Evolutionary conservation across 176 grass and related monocot species (phyloP).

Genomic region (Thinopyrum elongatum): DNA sequence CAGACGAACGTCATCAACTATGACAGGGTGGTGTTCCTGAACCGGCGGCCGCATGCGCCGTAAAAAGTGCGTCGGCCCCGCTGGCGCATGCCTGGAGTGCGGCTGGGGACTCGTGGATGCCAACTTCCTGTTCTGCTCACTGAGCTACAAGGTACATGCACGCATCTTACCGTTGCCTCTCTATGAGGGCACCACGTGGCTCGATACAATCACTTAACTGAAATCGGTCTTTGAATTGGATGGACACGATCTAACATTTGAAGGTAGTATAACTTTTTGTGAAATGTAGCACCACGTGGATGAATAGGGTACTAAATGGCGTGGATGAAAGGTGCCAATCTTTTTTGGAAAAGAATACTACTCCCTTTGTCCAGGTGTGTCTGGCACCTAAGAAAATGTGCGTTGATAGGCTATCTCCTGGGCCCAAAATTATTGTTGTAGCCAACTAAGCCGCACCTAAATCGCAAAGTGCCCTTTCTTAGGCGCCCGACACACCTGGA

Average conservation of each 20-base stretch:
- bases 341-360: neutral
- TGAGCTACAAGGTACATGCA: conserved; percentile 65
- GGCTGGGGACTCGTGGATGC: neutral
- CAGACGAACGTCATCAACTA: conserved; percentile 5
- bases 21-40: neutral
- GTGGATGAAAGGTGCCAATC: too few species aligned
- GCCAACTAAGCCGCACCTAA: too few species aligned
- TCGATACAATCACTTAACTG: too few species aligned
- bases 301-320: too few species aligned
- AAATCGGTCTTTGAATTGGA: neutral
- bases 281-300: too few species aligned
- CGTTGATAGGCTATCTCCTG: too few species aligned
- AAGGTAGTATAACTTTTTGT: neutral
- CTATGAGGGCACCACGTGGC: neutral
- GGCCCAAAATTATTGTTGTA: too few species aligned
- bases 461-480: too few species aligned
- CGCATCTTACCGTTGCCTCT: too few species aligned
- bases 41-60: neutral
- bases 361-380: too few species aligned
- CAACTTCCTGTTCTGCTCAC: conserved; percentile 59
- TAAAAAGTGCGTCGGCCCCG: neutral
- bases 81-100: neutral
- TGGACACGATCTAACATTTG: neutral
- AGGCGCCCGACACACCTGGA: too few species aligned
- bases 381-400: too few species aligned